These are phyloP conservation scores for Eucalyptus cloeziana DNA, from an alignment of 345 rosid genomes.

Conservation along the genomic window DNA sequence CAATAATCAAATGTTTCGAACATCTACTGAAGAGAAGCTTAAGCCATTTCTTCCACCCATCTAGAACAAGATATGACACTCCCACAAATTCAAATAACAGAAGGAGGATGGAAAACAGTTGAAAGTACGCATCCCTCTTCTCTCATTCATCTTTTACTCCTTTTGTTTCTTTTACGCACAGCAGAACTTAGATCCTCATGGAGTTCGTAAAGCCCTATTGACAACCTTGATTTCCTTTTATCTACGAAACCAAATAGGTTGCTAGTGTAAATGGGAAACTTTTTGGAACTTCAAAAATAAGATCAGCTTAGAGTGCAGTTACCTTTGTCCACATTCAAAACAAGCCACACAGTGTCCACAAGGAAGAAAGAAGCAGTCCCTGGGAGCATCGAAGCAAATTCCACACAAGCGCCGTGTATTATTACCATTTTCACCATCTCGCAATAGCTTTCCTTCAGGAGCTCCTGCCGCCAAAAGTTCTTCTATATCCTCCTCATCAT, in stretches of 20 bases:
- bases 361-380: constrained; percentile 98
- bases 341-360: constrained; percentile 97
- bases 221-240: not conserved
- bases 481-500: constrained; percentile 62
- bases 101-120: not conserved
- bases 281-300: not conserved
- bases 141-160: not conserved
- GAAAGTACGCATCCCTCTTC: not conserved
- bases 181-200: not conserved
- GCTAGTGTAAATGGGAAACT: not conserved
- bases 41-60: not conserved
- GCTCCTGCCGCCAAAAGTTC: constrained; percentile 27
- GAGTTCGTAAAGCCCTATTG: not conserved
- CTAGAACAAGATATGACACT: not conserved
- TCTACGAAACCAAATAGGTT: not conserved
- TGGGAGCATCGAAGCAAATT: constrained; percentile 94
- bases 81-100: not conserved
- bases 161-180: not conserved
- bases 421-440: constrained; percentile 51
- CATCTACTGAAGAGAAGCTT: not conserved
- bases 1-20: not conserved
- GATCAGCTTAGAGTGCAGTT: not conserved
- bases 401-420: constrained; percentile 87
- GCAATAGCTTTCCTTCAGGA: constrained; percentile 22
- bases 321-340: constrained; percentile 89